Evolutionary conservation across 2,329 filamentous ascomycete genomes (phyloP), one percentile per base, ranked within the genome.

Genomic region (Ilyonectria sp.): DNA sequence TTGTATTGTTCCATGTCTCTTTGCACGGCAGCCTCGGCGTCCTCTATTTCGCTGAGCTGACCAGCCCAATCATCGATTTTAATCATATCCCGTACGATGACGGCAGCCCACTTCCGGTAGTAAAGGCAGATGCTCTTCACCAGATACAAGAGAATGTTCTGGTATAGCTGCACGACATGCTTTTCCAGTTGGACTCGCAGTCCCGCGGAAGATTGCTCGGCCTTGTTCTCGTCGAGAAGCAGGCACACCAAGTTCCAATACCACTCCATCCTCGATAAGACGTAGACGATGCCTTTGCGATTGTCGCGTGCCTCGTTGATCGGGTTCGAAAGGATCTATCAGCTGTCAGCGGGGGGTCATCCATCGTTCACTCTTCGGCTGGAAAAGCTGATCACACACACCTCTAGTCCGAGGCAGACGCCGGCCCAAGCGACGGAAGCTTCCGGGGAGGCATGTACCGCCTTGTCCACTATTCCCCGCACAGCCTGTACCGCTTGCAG

Each of bases 121-220:
- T 80, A 83, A 3, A 74, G 77, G 53, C 74, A 80, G 31, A 82
- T 69, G 58, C 81, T 84, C 65, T 80, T 82, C 69, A 84, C 83
- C 71, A 81, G 77, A 71, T 82, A 84, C 1, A 70, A 52, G 6
- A 85, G 77, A n/a, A 85, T 76, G 49, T 72, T 75, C 62, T 79
- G 70, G 68, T 83, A 85, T n/a, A 85, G 79, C 11, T 75, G 44
- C 17, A 80, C 49, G n/a, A 84, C 71, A 2, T 60, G 57, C 6
- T 71, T 63, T 58, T 81, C 70, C 5, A 83, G 59, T 29, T 75
- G 55, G n/a, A 6, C 17, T 46, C 68, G 61, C 15, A 79, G 44
- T n/a, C 26, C 40, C 19, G 61, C 6, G 26, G 26, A 26, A 15
- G 67, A 65, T 40, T 78, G 19, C 21, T 58, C 60, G 31, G 49